phyloP scores from a whole-genome alignment of 768 basidiomycete species.

The Postia placenta region DNA sequence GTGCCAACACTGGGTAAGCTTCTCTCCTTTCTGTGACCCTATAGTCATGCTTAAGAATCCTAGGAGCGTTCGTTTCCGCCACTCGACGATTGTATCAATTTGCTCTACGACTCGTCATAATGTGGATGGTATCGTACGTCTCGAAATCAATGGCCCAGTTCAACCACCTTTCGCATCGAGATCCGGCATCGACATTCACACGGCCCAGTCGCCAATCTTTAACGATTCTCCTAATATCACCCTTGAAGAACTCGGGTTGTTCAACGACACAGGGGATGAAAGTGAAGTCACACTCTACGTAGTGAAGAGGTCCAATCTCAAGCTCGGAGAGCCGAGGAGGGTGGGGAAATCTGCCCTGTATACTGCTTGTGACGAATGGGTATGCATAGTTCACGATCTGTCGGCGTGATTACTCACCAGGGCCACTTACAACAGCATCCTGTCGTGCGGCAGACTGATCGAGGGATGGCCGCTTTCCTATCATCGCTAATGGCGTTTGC shows the following conservation, averaged over 20 bases:
- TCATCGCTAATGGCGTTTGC: slow-evolving; percentile 24
- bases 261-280: background rate
- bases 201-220: slow-evolving; percentile 1
- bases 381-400: background rate
- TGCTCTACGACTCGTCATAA: background rate
- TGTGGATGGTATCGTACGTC: background rate
- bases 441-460: slow-evolving; percentile 16
- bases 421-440: slow-evolving; percentile 13
- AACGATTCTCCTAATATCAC: background rate
- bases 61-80: background rate
- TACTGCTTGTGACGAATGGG: slow-evolving; percentile 1
- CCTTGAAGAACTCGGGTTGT: slow-evolving; percentile 1
- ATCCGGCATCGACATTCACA: background rate
- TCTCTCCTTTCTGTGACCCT: too few relatives aligned
- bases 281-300: background rate
- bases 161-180: background rate
- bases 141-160: background rate
- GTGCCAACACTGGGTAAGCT: background rate
- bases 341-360: slow-evolving; percentile 5
- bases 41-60: too few relatives aligned
- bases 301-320: background rate
- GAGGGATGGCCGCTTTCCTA: slow-evolving; percentile 26
- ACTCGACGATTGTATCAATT: slow-evolving; percentile 2
- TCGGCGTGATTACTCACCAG: background rate
- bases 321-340: background rate